phyloP scores from a whole-genome alignment of 257 asterid genomes.

The Solanum chmielewskii region DNA sequence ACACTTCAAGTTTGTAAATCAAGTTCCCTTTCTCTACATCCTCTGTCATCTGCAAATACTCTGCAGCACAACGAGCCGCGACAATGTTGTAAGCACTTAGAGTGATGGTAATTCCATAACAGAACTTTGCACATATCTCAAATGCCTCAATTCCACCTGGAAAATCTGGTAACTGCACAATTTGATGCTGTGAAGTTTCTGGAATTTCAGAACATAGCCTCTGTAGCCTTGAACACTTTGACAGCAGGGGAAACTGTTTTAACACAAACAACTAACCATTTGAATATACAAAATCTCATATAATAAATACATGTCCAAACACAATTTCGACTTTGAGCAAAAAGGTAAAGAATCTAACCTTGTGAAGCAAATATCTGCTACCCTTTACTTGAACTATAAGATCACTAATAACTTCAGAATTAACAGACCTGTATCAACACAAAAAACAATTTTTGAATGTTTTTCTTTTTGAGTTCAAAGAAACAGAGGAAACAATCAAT shows the following conservation, averaged over 20 bases:
- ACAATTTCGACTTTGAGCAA: background rate
- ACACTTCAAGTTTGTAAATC: slow-evolving; percentile 60
- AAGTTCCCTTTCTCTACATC: slow-evolving; percentile 80
- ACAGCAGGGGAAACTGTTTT: slow-evolving; percentile 78
- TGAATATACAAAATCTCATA: background rate
- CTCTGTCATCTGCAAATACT: slow-evolving; percentile 79
- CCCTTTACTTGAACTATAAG: slow-evolving; percentile 60
- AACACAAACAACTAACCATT: background rate
- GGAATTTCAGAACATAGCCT: slow-evolving; percentile 44
- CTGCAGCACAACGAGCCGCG: slow-evolving; percentile 64
- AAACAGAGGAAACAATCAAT: background rate
- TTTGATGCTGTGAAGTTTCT: slow-evolving; percentile 42
- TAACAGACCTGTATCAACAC: slow-evolving; percentile 40
- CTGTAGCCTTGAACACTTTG: slow-evolving; percentile 63
- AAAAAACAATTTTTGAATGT: background rate
- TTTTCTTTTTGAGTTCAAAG: background rate
- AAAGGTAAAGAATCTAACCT: slow-evolving; percentile 25
- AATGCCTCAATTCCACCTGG: slow-evolving; percentile 85
- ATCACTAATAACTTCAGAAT: slow-evolving; percentile 66
- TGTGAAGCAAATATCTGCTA: slow-evolving; percentile 53
- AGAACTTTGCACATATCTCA: slow-evolving; percentile 83
- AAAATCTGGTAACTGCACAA: slow-evolving; percentile 59
- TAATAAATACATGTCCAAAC: background rate
- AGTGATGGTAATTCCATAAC: slow-evolving; percentile 80
- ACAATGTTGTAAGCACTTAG: slow-evolving; percentile 79